Evolutionary conservation across 164 flowering plant genomes (phyloP).

Genomic region (Berberis vulgaris): DNA sequence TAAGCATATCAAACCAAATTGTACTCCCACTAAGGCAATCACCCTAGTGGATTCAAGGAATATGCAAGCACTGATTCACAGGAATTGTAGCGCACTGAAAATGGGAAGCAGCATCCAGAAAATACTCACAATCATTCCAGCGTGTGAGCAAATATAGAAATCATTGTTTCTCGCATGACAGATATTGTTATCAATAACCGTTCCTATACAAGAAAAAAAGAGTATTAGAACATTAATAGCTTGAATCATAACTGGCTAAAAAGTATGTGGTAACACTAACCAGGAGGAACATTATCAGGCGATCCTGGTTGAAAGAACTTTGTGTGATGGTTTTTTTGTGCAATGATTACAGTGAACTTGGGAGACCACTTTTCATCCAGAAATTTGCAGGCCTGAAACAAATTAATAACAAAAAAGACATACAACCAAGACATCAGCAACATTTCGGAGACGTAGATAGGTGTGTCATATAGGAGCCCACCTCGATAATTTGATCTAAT

Average conservation of each 20-base stretch:
- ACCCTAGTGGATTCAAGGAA: too few species aligned
- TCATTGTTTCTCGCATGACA: slow-evolving; percentile 79
- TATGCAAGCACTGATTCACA: too few species aligned
- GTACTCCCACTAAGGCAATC: too few species aligned
- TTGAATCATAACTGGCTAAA: neutral
- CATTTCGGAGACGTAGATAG: neutral
- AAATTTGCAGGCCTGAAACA: slow-evolving; percentile 70
- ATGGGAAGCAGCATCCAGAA: neutral
- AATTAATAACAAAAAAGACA: neutral
- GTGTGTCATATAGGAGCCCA: neutral
- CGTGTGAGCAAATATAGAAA: slow-evolving; percentile 89
- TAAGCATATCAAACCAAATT: too few species aligned
- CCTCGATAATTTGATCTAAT: slow-evolving; percentile 76
- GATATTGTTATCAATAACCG: slow-evolving; percentile 62
- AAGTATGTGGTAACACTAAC: slow-evolving; percentile 19
- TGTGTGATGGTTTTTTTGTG: slow-evolving; percentile 89
- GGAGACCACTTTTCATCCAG: slow-evolving; percentile 69
- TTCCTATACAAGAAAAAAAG: slow-evolving; percentile 39
- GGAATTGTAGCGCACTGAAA: neutral
- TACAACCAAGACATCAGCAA: too few species aligned
- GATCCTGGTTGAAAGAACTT: slow-evolving; percentile 58
- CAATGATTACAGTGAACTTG: slow-evolving; percentile 61
- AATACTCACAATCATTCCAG: slow-evolving; percentile 87
- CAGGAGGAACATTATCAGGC: slow-evolving; percentile 88
- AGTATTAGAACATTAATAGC: neutral